Evolutionary conservation across 2,329 filamentous ascomycete genomes (phyloP), one percentile per base, ranked within the genome.

Genomic region (Orbilia quercus): DNA sequence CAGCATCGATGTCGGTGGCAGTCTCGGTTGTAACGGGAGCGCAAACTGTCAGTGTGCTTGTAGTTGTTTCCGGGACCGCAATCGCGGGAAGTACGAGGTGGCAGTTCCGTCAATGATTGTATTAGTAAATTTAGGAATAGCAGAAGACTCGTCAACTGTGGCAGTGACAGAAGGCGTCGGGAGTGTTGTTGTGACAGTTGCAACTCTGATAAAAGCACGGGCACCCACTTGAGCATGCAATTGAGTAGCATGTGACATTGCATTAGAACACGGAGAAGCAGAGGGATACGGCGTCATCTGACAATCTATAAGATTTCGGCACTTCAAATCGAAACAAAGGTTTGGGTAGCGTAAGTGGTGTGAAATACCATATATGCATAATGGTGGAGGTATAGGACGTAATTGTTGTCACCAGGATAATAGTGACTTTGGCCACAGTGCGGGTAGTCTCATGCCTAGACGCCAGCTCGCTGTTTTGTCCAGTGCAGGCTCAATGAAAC

Each of bases 11-110:
- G 31, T 58, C 54, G 1, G 54, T 58, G 54, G 16, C 42, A 11
- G 54, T 58, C 25, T 58, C 2, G 22, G 54, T 58, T 23, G 54
- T 58, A 12, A 58, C 54, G n/a, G 54, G 44, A 11, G 54, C 45
- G 25, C 45, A 58, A 9, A 58, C 36, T 1, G 54, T 58, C 5
- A 58, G 38, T 11, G 54, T 58, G 22, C 38, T 45, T 12, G 54
- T 58, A 6, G 54, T 23, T 4, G 54, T 58, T 11, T 36, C 12
- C 6, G 54, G 38, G 16, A 58, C 23, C 12, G 18, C 11, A 31
- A 58, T 22, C 4, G 38, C 45, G 7, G 54, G n/a, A n/a, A 45
- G 38, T 58, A 58, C 12, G 44, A 36, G 20, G 38, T 45, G 31
- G 20, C 38, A 5, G 54, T 58, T 25, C 38, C 14, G 25, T 58